Base-by-base conservation (phyloP, 225 moss, liverwort and hornwort species). In the Sphagnum contortum region DNA sequence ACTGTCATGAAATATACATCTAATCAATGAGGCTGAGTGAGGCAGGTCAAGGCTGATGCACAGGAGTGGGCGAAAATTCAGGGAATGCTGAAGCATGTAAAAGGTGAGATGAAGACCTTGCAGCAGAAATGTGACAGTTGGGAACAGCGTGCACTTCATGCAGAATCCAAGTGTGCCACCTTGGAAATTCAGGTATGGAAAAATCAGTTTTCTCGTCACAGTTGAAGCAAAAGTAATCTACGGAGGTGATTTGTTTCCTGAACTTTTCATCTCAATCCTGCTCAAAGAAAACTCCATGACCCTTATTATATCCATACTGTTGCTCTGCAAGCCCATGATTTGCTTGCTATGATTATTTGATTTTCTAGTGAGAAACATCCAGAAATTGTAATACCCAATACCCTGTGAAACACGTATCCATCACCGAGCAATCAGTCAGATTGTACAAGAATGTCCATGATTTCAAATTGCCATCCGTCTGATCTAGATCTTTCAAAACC, bases 31-130 rank as follows among this genome's bases (percentile, higher is more conserved):
- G 13, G 14, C 13, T 29, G 29, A 29, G 29, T 13, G 58, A 6
- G n/a, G 50, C 75, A 84, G 84, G 61, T 78, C 62, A 73, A 77
- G 9, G 75, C 75, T 51, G 77, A 81, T 9, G 80, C 75, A 11
- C 77, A 84, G 69, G 80, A 84, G 63, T 84, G 84, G 84, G 64
- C 66, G 9, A 75, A 81, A 71, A 78, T 84, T 46, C 84, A 84
- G 57, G 71, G 76, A 62, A 78, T 84, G 29, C 57, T 84, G 44
- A 71, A 64, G 68, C 78, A 81, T 66, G 63, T 84, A 64, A 64
- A 75, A 64, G 78, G 78, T 64, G 75, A 81, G 66, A 81, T 79
- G 48, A 73, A 74, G 8, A 78, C 66, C 13, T 78, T 84, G 50
- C 77, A 84, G 9, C 55, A 62, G 29, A 77, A 58, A 53, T 80